Base-by-base conservation (phyloP, 495 filamentous ascomycete genomes). In the Filosporella fistucella region DNA sequence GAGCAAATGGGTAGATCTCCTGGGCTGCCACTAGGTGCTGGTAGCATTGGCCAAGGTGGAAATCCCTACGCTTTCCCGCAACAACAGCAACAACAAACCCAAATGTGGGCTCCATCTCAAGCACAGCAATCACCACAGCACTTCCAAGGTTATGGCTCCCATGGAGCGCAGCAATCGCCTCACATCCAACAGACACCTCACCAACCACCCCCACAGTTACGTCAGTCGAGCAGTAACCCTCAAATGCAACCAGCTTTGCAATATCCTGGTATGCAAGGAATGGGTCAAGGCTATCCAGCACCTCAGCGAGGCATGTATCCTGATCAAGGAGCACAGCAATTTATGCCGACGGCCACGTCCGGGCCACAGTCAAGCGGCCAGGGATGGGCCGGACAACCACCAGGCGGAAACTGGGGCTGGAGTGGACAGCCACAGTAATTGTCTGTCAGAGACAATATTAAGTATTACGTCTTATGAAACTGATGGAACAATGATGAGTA, bases 191-290 rank as follows among this genome's bases (percentile, higher is more conserved):
- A 78, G 40, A 71, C 73, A 13, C 71, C 78, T 18, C 77, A 81
- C 25, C 78, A 80, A 28, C 76, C 72, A 6, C 72, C 77, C 23
- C 75, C 79, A 21, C 81, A 82, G 49, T 68, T 82, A 13, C 82
- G 78, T 22, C 84, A 84, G 66, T 77, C 67, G 52, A 71, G 60
- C 64, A 75, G 54, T 51, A 77, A 63, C 38, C 70, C 78, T 32
- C 81, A 84, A 60, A 76, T 84, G 60, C 76, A 81, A 54, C 70
- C 76, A 42, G 67, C 55, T 55, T 67, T 81, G 61, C 74, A 74
- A 45, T 82, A 82, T 47, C 66, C 76, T 18, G 69, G 72, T 4
- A 82, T 85, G 74, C 78, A 75, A 36, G 69, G 72, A 29, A 70
- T 85, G 62, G 59, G 69, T 16, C 76, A 81, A 61, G 69, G 70